phyloP scores from a whole-genome alignment of 306 rosid species.

The Inga leiocalycina region DNA sequence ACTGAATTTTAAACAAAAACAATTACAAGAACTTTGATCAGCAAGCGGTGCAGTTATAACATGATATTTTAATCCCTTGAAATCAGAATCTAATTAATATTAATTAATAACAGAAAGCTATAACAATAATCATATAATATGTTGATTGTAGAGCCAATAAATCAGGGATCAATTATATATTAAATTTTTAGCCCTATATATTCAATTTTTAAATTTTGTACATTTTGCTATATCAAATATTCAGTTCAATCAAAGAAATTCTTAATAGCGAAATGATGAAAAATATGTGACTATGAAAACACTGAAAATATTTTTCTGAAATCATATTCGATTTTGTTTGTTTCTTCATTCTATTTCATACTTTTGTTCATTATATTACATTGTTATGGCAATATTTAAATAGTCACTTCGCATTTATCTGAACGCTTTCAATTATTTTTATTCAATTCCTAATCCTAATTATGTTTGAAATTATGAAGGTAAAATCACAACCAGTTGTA shows the following conservation, averaged over 20 bases:
- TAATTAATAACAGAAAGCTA: neutral
- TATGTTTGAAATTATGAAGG: constrained; percentile 54
- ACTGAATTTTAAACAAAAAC: neutral
- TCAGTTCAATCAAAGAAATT: neutral
- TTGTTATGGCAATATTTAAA: neutral
- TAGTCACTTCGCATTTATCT: constrained; percentile 17
- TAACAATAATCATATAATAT: neutral
- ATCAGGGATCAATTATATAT: neutral
- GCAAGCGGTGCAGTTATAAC: neutral
- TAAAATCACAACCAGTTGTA: constrained; percentile 82
- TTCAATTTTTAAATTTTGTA: neutral
- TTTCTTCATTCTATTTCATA: neutral
- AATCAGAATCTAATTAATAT: neutral
- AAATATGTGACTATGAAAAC: neutral
- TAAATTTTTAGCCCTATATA: neutral
- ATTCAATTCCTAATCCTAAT: constrained; percentile 8
- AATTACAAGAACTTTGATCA: neutral
- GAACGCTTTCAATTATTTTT: neutral
- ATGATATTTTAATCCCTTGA: neutral
- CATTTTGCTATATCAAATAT: neutral
- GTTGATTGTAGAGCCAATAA: neutral
- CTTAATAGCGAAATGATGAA: too few species aligned
- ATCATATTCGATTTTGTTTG: neutral
- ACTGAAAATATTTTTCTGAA: neutral
- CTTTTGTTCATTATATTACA: neutral